phyloP scores from a whole-genome alignment of 202 grass and related monocot species.

The Schoenoplectus triqueter region DNA sequence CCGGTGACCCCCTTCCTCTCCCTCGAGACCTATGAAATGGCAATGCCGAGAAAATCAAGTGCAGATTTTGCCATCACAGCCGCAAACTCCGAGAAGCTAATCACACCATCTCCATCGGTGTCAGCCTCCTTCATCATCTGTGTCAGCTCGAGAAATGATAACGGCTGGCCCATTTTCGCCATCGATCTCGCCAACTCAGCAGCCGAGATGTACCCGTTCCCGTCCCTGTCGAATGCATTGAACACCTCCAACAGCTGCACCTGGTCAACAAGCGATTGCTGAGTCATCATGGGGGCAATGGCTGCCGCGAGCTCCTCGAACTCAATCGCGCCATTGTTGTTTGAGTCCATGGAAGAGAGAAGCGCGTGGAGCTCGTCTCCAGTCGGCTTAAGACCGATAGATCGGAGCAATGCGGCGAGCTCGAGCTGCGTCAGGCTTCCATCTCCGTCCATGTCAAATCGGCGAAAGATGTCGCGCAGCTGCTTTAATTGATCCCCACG shows the following conservation, averaged over 20 bases:
- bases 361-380: conserved; percentile 65
- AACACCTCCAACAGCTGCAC: conserved; percentile 77
- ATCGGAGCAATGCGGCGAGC: conserved; percentile 65
- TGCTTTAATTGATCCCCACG: conserved; percentile 78
- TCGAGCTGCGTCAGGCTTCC: conserved; percentile 78
- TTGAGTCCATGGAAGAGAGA: conserved; percentile 59
- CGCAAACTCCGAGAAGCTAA: conserved; percentile 77
- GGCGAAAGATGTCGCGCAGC: conserved; percentile 62
- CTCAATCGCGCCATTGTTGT: conserved; percentile 76
- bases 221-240: conserved; percentile 72
- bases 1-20: not conserved
- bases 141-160: conserved; percentile 71
- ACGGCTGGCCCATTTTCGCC: conserved; percentile 66
- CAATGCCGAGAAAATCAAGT: conserved; percentile 77
- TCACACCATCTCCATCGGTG: conserved; percentile 70
- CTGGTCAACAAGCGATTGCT: conserved; percentile 71
- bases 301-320: conserved; percentile 71
- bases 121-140: conserved; percentile 75
- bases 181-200: conserved; percentile 79
- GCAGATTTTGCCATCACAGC: conserved; percentile 77
- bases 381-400: conserved; percentile 64
- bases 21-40: conserved; percentile 21
- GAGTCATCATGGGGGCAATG: conserved; percentile 69
- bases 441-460: conserved; percentile 82
- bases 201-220: conserved; percentile 77